Evolutionary conservation across 208 protist species (phyloP), one percentile per base, ranked within the genome.

Genomic region (Strigomonas culicis): DNA sequence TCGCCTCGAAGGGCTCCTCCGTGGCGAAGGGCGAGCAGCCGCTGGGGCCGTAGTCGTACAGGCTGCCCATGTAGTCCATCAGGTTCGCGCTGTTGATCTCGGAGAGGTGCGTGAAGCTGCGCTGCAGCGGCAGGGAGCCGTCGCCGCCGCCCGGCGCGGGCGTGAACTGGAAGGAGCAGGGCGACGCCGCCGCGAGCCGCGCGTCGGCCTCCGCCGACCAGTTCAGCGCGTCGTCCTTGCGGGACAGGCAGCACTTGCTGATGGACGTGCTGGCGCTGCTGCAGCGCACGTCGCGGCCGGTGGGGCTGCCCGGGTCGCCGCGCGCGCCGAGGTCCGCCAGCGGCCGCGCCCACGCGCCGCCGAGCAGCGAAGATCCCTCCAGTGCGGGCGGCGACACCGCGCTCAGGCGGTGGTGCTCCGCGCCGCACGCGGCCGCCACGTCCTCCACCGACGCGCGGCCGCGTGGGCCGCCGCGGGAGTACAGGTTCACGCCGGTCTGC

Each of bases 141-240:
- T 49, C 2, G 43, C 17, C 43, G 8, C 17, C 17, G 10, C 2
- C 43, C 8, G 43, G 43, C 17, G 3, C 43, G 8, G 10, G 43
- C 10, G 17, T 21, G 43, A 51, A 62, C 28, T 24, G 28, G 22
- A 62, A 62, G 39, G 57, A 46, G 39, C 27, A 4, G 4, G 57
- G 36, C 22, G 57, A 62, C 36, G 17, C 7, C 21, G 3, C 41
- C 36, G 1, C 7, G 22, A 11, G 4, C 34, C 1, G n/a, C 34
- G 27, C 17, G 39, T 39, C 34, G 10, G 6, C 62, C 32, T 39
- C 19, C 19, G 30, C 28, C 27, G 39, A 58, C 62, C 47, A 44
- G 34, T 56, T 39, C 4, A 68, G 4, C 21, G 57, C 24, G 22
- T 68, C 63, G 4, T 68, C 63, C 43, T 68, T 68, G 11, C 63